These are phyloP conservation scores for Yamagishiella unicocca DNA, from an alignment of 139 green algal species.

Conservation along the genomic window DNA sequence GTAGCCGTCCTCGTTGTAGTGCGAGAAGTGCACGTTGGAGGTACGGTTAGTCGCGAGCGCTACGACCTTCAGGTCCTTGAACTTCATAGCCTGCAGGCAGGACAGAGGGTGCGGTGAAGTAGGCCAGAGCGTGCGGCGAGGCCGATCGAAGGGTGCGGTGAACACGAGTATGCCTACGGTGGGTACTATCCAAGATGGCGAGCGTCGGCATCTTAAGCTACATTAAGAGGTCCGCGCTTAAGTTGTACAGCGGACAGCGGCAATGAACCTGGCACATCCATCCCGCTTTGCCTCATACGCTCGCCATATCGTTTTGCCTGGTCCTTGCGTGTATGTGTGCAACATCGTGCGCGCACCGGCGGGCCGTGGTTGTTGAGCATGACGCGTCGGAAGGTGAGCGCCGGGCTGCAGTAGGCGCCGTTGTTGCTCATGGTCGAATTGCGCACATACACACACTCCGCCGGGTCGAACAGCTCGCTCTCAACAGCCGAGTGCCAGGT, in stretches of 20 bases:
- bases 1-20: constrained; percentile 70
- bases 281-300: too few species aligned
- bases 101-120: background rate
- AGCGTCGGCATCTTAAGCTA: too few species aligned
- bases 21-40: constrained; percentile 37
- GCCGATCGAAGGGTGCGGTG: too few species aligned
- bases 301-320: too few species aligned
- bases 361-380: constrained; percentile 63
- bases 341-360: too few species aligned
- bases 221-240: too few species aligned
- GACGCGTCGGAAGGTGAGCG: constrained; percentile 52
- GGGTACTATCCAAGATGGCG: too few species aligned
- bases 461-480: constrained; percentile 32
- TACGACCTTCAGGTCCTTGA: constrained; percentile 29
- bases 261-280: too few species aligned
- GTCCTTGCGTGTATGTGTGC: too few species aligned
- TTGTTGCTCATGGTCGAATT: constrained; percentile 23
- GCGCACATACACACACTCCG: constrained; percentile 44
- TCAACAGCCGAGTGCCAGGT: constrained; percentile 40
- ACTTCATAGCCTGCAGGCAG: constrained; percentile 10
- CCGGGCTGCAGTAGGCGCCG: constrained; percentile 48
- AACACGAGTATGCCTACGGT: too few species aligned
- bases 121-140: background rate
- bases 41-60: constrained; percentile 41
- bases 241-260: too few species aligned